Base-by-base conservation (phyloP, 2,329 filamentous ascomycete species). In the Colletotrichum orbiculare region DNA sequence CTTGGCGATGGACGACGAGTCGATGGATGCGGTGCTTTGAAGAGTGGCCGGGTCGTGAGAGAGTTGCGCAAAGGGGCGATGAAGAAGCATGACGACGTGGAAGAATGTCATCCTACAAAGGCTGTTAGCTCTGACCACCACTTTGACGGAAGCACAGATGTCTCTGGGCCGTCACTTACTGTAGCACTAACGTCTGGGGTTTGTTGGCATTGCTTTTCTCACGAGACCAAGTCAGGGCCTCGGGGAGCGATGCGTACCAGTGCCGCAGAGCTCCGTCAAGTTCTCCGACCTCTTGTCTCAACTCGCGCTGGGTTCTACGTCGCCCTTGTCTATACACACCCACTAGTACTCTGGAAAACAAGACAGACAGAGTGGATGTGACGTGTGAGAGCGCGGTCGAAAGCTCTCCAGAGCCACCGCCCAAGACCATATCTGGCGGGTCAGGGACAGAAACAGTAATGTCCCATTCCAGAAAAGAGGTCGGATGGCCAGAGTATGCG, bases 391-490 rank as follows among this genome's bases (percentile, higher is more conserved):
- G 47, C 8, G 13, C 15, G 3, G 9, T 3, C 6, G 15, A 49
- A 2, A 33, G 25, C 4, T 56, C 50, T n/a, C 9, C 25, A 2
- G 25, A 25, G 25, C 60, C 12, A 10, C 5, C 10, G 39, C 25
- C 5, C 3, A n/a, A 6, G 8, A 4, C 4, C 7, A 4, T 15
- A 9, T 39, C 46, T 12, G 13, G 12, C 11, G 17, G 37, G 9
- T 62, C 46, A 42, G 53, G 63, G 8, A 48, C 2, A 12, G 52
- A n/a, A 3, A 35, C 12, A 6, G 58, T 53, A 11, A 41, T 48
- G 2, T 66, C 63, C n/a, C 53, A 52, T 7, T 63, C 52, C 42
- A 45, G 57, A 13, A 66, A 66, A 5, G 58, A 53, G 11, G n/a
- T 47, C 2, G 58, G 59, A 5, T 53, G 37, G 12, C 63, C 63